Conservation (phyloP, 345 rosid species). For the Eutrema heterophyllum region DNA sequence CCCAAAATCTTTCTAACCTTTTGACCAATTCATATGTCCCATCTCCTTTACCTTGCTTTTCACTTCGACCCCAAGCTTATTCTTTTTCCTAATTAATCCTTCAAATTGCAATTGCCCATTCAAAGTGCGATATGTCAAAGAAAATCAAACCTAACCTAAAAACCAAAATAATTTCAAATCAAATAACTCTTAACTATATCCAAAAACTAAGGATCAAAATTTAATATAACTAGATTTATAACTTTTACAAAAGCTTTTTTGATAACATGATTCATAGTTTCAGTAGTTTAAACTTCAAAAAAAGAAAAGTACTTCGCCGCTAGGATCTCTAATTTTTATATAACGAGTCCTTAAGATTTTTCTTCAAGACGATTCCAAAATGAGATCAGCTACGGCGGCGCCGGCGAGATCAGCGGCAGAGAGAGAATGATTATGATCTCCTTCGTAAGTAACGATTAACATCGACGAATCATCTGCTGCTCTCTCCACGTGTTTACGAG, state of each 20-base stretch:
- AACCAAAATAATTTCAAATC: background rate
- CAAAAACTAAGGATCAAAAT: no score
- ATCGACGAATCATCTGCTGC: conserved; percentile 77
- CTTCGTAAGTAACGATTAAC: conserved; percentile 89
- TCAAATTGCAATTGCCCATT: background rate
- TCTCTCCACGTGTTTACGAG: conserved; percentile 94
- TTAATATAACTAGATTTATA: background rate
- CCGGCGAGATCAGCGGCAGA: conserved; percentile 55
- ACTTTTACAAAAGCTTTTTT: background rate
- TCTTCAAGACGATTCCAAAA: conserved; percentile 77
- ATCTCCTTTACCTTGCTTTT: conserved; percentile 15
- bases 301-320: background rate
- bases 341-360: background rate
- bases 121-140: background rate
- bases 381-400: conserved; percentile 43
- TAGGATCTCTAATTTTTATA: conserved; percentile 9
- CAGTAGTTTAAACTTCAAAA: background rate
- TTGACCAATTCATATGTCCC: conserved; percentile 20
- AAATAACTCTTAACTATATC: background rate
- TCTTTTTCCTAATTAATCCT: background rate
- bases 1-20: conserved; percentile 2
- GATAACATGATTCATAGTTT: conserved; percentile 19
- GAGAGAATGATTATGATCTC: conserved; percentile 77
- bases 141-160: background rate
- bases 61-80: background rate